Evolutionary conservation across 352 stramenopile species (phyloP).

Genomic region (Phytopythium chamaehyphon): DNA sequence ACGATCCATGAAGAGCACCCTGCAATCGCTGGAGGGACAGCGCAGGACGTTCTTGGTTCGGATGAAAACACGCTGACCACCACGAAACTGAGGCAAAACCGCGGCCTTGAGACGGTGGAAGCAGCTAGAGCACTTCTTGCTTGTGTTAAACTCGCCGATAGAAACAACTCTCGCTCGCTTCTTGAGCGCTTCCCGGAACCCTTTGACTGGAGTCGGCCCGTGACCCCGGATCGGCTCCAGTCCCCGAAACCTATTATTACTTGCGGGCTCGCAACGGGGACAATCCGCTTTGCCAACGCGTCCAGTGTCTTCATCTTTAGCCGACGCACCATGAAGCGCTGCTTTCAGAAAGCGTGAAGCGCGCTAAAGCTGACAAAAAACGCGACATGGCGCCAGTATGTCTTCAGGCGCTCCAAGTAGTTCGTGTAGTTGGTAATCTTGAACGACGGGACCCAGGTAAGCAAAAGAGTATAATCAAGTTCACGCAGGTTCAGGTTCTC

Average conservation of each 20-base stretch:
- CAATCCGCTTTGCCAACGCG: constrained; percentile 8
- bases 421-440: constrained; percentile 8
- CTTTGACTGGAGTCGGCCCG: no score
- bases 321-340: constrained; percentile 9
- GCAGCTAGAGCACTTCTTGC: no score
- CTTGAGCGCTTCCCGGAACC: no score
- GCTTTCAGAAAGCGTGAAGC: constrained; percentile 4
- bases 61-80: no score
- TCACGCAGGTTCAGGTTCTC: not conserved
- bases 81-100: no score
- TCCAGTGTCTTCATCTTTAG: constrained; percentile 8
- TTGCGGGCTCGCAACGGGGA: not conserved
- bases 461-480: no score
- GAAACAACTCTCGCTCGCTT: no score
- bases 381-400: constrained; percentile 1
- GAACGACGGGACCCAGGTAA: constrained; percentile 10
- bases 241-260: constrained; percentile 8
- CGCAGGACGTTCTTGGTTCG: no score
- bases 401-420: constrained; percentile 9
- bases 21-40: no score
- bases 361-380: constrained; percentile 9
- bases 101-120: no score
- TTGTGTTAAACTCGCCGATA: no score
- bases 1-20: no score
- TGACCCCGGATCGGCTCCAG: constrained; percentile 17